A percentile compares a stretch with the other conserved stretches of the same genome.
Conservation (phyloP, 306 rosid genomes). For the Purshia tridentata region DNA sequence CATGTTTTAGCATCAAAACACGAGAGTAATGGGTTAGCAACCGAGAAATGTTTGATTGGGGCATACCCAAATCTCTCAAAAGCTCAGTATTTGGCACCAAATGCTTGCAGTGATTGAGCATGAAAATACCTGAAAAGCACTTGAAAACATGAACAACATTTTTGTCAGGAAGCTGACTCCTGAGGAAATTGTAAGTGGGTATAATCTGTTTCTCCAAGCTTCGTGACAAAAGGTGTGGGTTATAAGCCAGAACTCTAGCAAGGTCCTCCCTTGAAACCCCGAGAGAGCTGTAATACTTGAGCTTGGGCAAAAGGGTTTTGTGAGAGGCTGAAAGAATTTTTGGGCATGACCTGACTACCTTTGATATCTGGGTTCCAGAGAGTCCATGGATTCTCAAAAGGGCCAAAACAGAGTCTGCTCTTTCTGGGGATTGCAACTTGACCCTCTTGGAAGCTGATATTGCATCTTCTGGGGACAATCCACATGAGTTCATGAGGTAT, state of each 20-base stretch:
- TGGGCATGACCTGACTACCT: conserved; percentile 7
- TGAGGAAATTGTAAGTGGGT: conserved; percentile 26
- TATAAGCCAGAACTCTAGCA: background rate
- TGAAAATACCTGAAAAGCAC: background rate
- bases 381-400: conserved; percentile 28
- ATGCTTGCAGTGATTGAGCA: no score
- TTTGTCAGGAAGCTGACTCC: conserved; percentile 24
- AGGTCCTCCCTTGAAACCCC: conserved; percentile 30
- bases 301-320: conserved; percentile 38
- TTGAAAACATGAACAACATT: background rate
- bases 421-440: background rate
- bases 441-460: conserved; percentile 3
- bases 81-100: conserved; percentile 15
- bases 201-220: conserved; percentile 30
- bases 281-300: conserved; percentile 31
- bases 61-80: conserved; percentile 34
- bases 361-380: conserved; percentile 23
- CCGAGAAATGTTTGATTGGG: conserved; percentile 5
- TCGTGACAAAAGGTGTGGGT: rapidly evolving
- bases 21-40: conserved; percentile 12
- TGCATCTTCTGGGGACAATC: background rate
- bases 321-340: conserved; percentile 12
- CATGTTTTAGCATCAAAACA: background rate
- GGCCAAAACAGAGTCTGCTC: conserved; percentile 11
- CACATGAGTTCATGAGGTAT: conserved; percentile 23